Base-by-base conservation (phyloP, 306 rosid genomes). In the Pyrus betulifolia region DNA sequence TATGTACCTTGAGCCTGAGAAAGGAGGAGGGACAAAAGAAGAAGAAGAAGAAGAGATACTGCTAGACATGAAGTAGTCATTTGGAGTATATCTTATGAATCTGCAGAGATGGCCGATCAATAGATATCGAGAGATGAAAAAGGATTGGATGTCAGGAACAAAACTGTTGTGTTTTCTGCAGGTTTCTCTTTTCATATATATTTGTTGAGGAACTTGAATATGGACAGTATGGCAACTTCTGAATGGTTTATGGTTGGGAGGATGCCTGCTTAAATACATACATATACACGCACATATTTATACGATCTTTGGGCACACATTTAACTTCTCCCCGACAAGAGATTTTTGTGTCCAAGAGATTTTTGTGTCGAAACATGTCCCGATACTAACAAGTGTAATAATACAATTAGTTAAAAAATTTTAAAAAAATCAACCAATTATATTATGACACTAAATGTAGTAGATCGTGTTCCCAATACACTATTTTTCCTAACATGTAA, bases 1-100 rank as follows among this genome's bases (percentile, higher is more conserved):
- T 79, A 19, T 8, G 22, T 85, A 93, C 98, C 98, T 88, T 81
- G 93, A 82, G 77, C 54, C 31, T 79, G 81, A 73, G 89, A 72
- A 64, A 88, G 82, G 69, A 89, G 82, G 67, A 87, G 79, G 64
- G 80, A 80, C 66, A 90, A 49, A 82, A 93, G 78, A 38, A 91
- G 77, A 38, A 91, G 77, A 38, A 91, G 77, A 35, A 91, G 84
- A 81, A 93, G 89, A 85, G 87, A 82, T 70, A 86, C 65, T 28
- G 71, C 78, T 55, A 78, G 69, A 81, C 81, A 77, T 67, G 87
- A 77, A 19, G 81, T 22, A 69, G 76, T 86, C 97, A 93, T 93
- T 74, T 82, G 87, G 72, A 73, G 79, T 70, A 67, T 60, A 38
- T 55, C 33, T 2, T 59, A 23, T 62, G 40, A 74, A 76, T 65